phyloP scores from a whole-genome alignment of 2,329 filamentous ascomycete genomes.

The Neofusicoccum kwambonambiense region DNA sequence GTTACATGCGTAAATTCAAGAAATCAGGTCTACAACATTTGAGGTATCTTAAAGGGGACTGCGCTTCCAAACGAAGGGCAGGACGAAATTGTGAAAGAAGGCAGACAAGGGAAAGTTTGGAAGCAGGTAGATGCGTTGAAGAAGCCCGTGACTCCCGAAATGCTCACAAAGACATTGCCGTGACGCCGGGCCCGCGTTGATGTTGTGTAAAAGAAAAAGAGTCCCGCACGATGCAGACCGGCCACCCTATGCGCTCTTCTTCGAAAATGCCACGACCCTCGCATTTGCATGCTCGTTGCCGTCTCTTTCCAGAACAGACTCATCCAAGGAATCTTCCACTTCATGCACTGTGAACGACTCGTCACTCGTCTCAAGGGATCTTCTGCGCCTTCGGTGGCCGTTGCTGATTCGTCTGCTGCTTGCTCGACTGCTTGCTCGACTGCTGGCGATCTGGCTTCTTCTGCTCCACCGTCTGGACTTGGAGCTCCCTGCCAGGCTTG shows the following conservation, averaged over 20 bases:
- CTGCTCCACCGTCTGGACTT: not conserved
- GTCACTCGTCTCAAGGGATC: not conserved
- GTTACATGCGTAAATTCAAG: not conserved
- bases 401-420: not conserved
- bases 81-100: not conserved
- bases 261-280: not conserved
- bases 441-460: not conserved
- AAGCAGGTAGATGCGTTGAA: not conserved
- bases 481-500: constrained; percentile 23
- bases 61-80: not conserved
- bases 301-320: not conserved
- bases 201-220: not conserved
- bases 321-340: not conserved
- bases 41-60: constrained; percentile 12
- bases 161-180: constrained; percentile 5
- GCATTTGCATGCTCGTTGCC: not conserved
- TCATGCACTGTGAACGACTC: not conserved
- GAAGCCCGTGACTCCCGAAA: not conserved
- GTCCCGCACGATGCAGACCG: not conserved
- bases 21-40: not conserved
- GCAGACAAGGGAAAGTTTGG: not conserved
- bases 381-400: not conserved
- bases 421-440: not conserved
- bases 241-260: not conserved
- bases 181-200: not conserved